These are phyloP conservation scores for Aspergillus brasiliensis DNA, from an alignment of 2,329 filamentous ascomycete genomes.

Conservation along the genomic window DNA sequence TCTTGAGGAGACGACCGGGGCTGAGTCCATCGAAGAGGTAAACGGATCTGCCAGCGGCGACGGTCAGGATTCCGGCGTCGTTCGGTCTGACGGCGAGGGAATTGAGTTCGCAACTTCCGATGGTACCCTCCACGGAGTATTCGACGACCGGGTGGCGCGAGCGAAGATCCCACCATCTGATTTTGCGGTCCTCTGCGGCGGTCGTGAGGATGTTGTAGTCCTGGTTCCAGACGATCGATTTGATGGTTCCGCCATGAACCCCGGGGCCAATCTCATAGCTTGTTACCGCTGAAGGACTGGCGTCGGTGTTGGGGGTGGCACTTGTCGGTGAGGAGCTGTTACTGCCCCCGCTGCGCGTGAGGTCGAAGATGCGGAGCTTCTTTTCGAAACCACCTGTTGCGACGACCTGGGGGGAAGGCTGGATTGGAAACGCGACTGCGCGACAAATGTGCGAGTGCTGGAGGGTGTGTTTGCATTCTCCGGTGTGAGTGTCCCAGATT, in stretches of 20 bases:
- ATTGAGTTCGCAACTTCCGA: conserved; percentile 90
- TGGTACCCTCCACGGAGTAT: conserved; percentile 76
- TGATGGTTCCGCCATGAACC: conserved; percentile 84
- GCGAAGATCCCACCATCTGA: conserved; percentile 92
- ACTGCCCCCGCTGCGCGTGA: conserved; percentile 59
- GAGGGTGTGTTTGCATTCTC: conserved; percentile 82
- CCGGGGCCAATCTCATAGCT: conserved; percentile 87
- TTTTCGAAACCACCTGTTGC: conserved; percentile 96
- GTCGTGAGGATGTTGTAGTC: conserved; percentile 89
- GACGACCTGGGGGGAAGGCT: conserved; percentile 74
- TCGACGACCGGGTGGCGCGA: conserved; percentile 74
- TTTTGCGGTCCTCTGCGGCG: conserved; percentile 83
- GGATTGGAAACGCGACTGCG: conserved; percentile 83
- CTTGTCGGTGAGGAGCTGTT: conserved; percentile 43
- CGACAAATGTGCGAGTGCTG: conserved; percentile 95
- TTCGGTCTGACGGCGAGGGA: conserved; percentile 62
- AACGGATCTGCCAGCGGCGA: conserved; percentile 90
- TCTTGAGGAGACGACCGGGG: conserved; percentile 74
- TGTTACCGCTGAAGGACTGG: conserved; percentile 58
- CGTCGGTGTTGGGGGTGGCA: conserved; percentile 39
- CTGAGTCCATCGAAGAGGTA: conserved; percentile 84
- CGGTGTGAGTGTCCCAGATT: conserved; percentile 95
- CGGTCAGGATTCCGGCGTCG: conserved; percentile 74
- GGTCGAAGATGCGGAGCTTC: conserved; percentile 90
- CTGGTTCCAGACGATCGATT: conserved; percentile 91